Percentiles rank a stretch among this genome's conserved stretches.
Evolutionary conservation across 163 green algal species (phyloP).

Genomic region (Prototheca wickerhamii): DNA sequence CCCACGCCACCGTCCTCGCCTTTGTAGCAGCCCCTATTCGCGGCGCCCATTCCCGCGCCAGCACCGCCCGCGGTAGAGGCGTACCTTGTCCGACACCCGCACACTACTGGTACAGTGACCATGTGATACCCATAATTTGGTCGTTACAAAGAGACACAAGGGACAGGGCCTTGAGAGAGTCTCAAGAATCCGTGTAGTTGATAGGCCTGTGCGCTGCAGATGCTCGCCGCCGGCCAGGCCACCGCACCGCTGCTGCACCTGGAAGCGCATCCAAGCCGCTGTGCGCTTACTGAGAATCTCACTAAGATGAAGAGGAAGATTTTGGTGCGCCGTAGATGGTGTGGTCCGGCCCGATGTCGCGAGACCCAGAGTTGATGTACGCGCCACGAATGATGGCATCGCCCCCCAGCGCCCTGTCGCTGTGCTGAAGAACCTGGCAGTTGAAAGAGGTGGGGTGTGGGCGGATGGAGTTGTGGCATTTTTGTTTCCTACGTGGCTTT

Average conservation of each 20-base stretch:
- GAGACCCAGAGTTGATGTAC: slow-evolving; percentile 5
- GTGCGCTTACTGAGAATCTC: background rate
- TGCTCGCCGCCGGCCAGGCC: background rate
- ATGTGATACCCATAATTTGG: background rate
- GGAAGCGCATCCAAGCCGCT: background rate
- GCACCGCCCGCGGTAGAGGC: no score
- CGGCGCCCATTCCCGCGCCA: background rate
- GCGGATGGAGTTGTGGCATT: no score
- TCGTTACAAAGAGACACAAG: no score
- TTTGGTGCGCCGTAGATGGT: background rate
- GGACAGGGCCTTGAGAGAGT: no score
- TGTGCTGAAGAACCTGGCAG: background rate
- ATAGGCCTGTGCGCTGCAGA: background rate
- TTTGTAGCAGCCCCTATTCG: background rate
- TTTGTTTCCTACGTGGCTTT: no score
- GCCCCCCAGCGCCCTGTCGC: background rate
- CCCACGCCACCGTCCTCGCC: background rate
- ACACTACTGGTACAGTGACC: background rate
- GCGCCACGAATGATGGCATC: background rate
- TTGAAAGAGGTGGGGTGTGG: no score
- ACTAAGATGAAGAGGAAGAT: background rate
- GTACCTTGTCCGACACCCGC: background rate
- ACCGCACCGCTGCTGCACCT: background rate
- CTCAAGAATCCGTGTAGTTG: no score
- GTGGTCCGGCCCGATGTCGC: background rate